A percentile compares a stretch with the other conserved stretches of the same genome.
Conservation (phyloP, 1,284 basidiomycete species). For the Melampsora larici-populina region DNA sequence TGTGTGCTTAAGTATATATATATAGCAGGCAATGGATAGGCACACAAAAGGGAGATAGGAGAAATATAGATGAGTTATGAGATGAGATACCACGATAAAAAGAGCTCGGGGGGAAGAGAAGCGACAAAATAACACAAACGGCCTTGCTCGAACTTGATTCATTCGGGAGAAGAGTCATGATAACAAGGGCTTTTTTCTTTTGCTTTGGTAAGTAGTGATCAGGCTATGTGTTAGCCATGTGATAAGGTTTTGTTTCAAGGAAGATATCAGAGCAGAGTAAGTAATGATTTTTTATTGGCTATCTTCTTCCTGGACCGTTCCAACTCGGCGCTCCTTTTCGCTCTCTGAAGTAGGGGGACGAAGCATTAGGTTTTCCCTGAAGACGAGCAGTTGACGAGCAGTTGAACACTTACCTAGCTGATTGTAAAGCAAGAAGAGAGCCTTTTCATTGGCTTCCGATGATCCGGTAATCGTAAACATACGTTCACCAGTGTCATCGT, state of each 20-base stretch:
- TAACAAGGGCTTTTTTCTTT: neutral
- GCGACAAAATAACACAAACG: no score
- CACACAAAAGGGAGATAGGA: no score
- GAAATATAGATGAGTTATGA: no score
- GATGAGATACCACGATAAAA: no score
- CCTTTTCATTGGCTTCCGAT: constrained; percentile 66
- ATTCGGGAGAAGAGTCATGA: no score
- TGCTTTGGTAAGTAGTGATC: neutral
- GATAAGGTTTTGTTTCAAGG: neutral
- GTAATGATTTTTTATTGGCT: constrained; percentile 18
- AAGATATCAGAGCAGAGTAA: neutral
- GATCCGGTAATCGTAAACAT: constrained; percentile 96
- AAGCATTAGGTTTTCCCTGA: neutral
- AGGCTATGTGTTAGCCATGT: neutral
- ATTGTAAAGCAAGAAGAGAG: constrained; percentile 93
- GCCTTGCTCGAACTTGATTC: no score
- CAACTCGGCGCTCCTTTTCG: constrained; percentile 87
- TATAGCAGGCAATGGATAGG: no score
- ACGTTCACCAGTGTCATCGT: constrained; percentile 95
- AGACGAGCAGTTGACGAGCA: neutral
- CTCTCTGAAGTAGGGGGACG: constrained; percentile 61
- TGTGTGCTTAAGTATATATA: no score
- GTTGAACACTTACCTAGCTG: constrained; percentile 57
- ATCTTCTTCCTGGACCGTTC: constrained; percentile 45
- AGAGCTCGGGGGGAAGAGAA: no score